phyloP scores from a whole-genome alignment of 2,329 filamentous ascomycete species.

The Penicillium olsonii region DNA sequence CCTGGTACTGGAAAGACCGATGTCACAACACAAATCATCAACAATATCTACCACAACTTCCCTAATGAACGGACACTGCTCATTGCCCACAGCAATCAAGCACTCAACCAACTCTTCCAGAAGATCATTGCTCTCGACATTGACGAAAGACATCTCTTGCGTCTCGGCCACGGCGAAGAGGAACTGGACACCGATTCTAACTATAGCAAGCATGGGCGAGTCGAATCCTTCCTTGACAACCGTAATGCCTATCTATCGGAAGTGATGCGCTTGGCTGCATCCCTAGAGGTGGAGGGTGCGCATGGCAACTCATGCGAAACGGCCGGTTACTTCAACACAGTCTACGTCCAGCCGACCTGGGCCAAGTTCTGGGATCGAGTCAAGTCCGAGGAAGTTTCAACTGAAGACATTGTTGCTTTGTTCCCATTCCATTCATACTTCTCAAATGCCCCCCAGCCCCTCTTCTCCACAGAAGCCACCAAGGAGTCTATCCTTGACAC shows the following conservation, averaged over 20 bases:
- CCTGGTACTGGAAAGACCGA: slow-evolving; percentile 99
- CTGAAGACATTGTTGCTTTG: slow-evolving; percentile 64
- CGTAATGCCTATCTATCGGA: slow-evolving; percentile 75
- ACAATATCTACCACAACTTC: slow-evolving; percentile 98
- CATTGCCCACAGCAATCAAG: slow-evolving; percentile 96
- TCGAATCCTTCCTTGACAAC: slow-evolving; percentile 93
- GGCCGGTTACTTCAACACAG: slow-evolving; percentile 91
- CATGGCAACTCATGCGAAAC: slow-evolving; percentile 96
- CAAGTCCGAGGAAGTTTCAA: slow-evolving; percentile 57
- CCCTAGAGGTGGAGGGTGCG: slow-evolving; percentile 85
- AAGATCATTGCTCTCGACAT: slow-evolving; percentile 98
- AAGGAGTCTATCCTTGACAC: slow-evolving; percentile 72
- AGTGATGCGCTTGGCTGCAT: slow-evolving; percentile 81
- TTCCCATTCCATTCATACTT: slow-evolving; percentile 94
- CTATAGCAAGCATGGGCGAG: slow-evolving; percentile 91
- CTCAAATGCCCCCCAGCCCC: slow-evolving; percentile 77
- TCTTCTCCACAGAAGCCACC: slow-evolving; percentile 70
- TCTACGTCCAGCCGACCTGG: slow-evolving; percentile 89
- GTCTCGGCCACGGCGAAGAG: slow-evolving; percentile 92
- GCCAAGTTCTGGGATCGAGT: slow-evolving; percentile 73
- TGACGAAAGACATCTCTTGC: slow-evolving; percentile 87
- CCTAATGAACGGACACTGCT: slow-evolving; percentile 87
- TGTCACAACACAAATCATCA: slow-evolving; percentile 97
- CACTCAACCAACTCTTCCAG: slow-evolving; percentile 93
- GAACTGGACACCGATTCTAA: slow-evolving; percentile 82